Conservation (phyloP, 140 eudicot genomes). For the Anethum foeniculum region DNA sequence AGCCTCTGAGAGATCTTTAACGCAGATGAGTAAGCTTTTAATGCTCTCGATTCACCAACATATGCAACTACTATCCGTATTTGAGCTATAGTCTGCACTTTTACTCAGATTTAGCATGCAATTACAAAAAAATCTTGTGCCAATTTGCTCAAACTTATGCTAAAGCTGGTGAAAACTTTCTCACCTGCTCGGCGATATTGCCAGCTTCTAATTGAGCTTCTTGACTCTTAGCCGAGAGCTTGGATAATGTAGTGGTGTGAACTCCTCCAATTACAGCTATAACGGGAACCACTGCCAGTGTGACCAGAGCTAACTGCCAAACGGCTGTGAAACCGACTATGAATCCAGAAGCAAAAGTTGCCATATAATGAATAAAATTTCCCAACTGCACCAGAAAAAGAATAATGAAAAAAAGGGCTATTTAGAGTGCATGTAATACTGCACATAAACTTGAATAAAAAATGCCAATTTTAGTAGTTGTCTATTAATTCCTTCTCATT, state of each 20-base stretch:
- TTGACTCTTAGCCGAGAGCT: conserved; percentile 79
- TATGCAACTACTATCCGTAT: conserved; percentile 73
- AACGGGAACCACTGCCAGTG: conserved; percentile 83
- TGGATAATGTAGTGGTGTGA: conserved; percentile 59
- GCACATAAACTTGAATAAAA: neutral
- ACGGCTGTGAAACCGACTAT: conserved; percentile 94
- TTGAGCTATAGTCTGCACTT: conserved; percentile 71
- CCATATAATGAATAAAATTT: conserved; percentile 68
- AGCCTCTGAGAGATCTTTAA: conserved; percentile 55
- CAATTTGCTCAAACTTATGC: neutral
- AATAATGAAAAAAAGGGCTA: neutral
- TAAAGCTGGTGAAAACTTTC: neutral
- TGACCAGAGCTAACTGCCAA: conserved; percentile 85
- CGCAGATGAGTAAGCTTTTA: conserved; percentile 63
- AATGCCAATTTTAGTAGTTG: neutral
- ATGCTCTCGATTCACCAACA: conserved; percentile 84
- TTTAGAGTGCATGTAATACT: neutral
- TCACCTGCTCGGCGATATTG: conserved; percentile 86
- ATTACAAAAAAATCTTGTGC: neutral
- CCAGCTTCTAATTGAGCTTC: conserved; percentile 91
- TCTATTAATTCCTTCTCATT: neutral
- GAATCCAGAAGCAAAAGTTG: conserved; percentile 73
- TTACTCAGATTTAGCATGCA: conserved; percentile 16
- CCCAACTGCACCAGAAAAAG: conserved; percentile 44
- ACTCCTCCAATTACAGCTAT: conserved; percentile 89